phyloP scores from a whole-genome alignment of 176 grass and related monocot species.

The Canna indica region DNA sequence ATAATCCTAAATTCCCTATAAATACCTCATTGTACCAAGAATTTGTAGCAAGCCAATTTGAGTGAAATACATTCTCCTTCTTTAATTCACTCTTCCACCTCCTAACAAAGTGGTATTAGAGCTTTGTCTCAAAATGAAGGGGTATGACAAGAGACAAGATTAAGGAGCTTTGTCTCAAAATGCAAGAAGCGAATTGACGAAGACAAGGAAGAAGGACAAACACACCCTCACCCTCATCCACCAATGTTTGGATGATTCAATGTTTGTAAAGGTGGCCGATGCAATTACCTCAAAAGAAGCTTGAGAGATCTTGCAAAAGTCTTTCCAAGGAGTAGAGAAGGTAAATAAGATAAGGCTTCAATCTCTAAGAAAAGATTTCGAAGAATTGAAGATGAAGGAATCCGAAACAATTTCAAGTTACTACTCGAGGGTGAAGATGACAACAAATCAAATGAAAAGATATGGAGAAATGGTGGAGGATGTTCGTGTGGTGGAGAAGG shows the following conservation, averaged over 20 bases:
- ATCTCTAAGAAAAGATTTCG: neutral
- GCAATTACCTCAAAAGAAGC: neutral
- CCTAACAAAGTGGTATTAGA: neutral
- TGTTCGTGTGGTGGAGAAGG: too few species aligned
- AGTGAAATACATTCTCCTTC: too few species aligned
- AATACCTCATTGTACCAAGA: too few species aligned
- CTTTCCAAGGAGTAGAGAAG: neutral
- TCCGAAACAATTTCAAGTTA: neutral
- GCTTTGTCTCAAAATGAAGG: neutral
- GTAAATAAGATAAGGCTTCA: neutral
- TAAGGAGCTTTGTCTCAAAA: neutral
- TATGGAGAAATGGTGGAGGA: neutral
- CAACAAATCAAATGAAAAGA: neutral
- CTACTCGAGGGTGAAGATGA: neutral
- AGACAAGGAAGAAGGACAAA: neutral
- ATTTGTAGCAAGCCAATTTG: too few species aligned
- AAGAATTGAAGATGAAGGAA: neutral
- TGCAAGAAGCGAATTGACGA: neutral
- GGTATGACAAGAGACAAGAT: neutral
- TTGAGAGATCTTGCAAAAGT: too few species aligned
- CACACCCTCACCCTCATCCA: neutral
- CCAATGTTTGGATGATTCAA: neutral
- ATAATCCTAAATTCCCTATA: too few species aligned
- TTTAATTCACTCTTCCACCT: neutral
- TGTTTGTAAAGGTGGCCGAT: neutral